Evolutionary conservation across 169 alveolate species (phyloP).

Genomic region (Toxoplasma gondii): DNA sequence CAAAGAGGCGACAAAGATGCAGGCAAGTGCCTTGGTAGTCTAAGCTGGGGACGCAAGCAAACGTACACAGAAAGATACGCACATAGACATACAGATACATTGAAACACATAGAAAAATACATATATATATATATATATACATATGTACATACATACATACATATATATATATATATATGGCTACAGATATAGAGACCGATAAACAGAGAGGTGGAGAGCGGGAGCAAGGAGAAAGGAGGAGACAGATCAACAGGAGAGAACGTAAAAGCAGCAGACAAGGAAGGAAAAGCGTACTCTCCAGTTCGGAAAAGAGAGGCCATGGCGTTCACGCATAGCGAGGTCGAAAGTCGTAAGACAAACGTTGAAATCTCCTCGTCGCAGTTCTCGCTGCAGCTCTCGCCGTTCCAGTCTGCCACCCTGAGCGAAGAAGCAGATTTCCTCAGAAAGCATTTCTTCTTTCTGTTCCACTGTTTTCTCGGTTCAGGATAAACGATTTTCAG

Average conservation of each 20-base stretch:
- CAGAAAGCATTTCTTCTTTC: not conserved
- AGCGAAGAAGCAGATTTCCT: slow-evolving; percentile 73
- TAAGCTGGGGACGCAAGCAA: too few species aligned
- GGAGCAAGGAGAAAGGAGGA: not conserved
- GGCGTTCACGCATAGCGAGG: slow-evolving; percentile 67
- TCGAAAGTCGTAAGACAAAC: slow-evolving; percentile 75
- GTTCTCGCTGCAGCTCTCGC: slow-evolving; percentile 26
- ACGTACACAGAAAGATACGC: too few species aligned
- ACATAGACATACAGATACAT: too few species aligned
- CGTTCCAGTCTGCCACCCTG: slow-evolving; percentile 72
- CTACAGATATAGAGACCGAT: not conserved
- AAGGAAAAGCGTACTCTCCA: slow-evolving; percentile 42
- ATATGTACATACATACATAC: not conserved
- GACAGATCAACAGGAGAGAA: not conserved
- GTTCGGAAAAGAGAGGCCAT: slow-evolving; percentile 15
- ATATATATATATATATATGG: not conserved
- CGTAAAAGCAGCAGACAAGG: too few species aligned
- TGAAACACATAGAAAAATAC: too few species aligned
- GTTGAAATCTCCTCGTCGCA: slow-evolving; percentile 70
- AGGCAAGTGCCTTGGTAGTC: too few species aligned
- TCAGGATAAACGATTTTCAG: too few species aligned
- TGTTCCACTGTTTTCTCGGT: not conserved
- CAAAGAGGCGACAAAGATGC: too few species aligned
- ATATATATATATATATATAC: not conserved
- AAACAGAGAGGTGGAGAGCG: not conserved